phyloP scores from a whole-genome alignment of 305 asterid genomes.

The Withania somnifera region DNA sequence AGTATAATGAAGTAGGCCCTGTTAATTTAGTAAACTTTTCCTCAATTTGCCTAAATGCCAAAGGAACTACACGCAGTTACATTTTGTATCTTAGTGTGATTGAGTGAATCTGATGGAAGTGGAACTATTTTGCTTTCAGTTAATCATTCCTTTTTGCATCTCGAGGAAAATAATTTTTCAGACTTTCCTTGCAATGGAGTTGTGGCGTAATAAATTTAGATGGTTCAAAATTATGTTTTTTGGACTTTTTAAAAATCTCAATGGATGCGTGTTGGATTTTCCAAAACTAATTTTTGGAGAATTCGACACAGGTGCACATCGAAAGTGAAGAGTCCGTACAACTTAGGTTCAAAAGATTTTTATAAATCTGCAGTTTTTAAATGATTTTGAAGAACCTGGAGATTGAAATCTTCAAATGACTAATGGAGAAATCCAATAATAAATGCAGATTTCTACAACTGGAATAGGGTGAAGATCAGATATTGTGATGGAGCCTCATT shows the following conservation, averaged over 20 bases:
- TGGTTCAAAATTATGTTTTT: too few species aligned
- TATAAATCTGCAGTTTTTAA: neutral
- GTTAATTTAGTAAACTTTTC: neutral
- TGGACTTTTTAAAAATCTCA: too few species aligned
- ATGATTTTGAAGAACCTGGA: neutral
- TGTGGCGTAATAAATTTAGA: neutral
- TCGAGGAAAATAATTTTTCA: neutral
- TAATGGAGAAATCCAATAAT: neutral
- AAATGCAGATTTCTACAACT: conserved; percentile 78
- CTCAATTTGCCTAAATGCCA: too few species aligned
- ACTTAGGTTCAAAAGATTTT: too few species aligned
- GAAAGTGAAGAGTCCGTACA: too few species aligned
- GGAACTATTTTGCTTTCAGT: neutral
- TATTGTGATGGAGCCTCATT: conserved; percentile 97
- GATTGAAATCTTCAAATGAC: neutral
- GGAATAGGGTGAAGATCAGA: conserved; percentile 94
- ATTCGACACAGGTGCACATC: too few species aligned
- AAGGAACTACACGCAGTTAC: neutral
- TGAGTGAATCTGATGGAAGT: neutral
- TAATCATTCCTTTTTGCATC: neutral
- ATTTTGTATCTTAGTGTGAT: neutral
- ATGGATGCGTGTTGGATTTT: too few species aligned
- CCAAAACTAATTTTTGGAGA: too few species aligned
- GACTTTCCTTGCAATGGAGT: neutral
- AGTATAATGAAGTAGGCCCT: neutral